Evolutionary conservation across 2,329 filamentous ascomycete species (phyloP).

Genomic region (Trichoderma pleuroti): DNA sequence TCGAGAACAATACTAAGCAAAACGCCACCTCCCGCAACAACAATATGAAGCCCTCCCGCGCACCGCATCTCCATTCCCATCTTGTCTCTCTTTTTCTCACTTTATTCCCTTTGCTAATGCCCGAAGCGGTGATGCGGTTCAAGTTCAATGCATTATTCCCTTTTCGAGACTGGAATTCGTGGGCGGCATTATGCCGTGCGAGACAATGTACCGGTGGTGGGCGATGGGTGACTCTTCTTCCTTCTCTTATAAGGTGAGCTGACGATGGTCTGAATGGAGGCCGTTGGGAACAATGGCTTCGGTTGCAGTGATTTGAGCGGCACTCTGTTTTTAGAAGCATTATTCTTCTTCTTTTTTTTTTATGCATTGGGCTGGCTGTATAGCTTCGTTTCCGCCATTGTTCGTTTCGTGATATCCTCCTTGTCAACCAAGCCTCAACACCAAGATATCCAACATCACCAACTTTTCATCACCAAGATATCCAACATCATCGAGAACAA

Average conservation of each 20-base stretch:
- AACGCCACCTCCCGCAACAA: conserved; percentile 31
- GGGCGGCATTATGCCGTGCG: background rate
- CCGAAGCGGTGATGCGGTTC: background rate
- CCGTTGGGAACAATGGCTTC: background rate
- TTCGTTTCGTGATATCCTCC: background rate
- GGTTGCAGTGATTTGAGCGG: background rate
- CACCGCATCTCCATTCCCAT: background rate
- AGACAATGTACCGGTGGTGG: background rate
- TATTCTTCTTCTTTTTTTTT: background rate
- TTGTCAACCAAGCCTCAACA: background rate
- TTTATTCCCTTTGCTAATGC: background rate
- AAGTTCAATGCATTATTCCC: background rate
- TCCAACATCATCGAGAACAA: background rate
- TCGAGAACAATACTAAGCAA: conserved; percentile 35
- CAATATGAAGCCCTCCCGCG: conserved; percentile 32
- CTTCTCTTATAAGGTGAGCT: background rate
- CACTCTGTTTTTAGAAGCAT: background rate
- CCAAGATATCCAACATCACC: conserved; percentile 1
- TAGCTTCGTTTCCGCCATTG: background rate
- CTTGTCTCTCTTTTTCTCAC: background rate
- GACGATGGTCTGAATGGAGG: background rate
- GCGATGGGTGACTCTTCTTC: background rate
- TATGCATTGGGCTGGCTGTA: background rate
- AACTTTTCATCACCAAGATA: background rate
- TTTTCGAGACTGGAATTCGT: background rate